Conservation (phyloP, 1,139 yeast genomes). For the Yamadazyma epiphylla region DNA sequence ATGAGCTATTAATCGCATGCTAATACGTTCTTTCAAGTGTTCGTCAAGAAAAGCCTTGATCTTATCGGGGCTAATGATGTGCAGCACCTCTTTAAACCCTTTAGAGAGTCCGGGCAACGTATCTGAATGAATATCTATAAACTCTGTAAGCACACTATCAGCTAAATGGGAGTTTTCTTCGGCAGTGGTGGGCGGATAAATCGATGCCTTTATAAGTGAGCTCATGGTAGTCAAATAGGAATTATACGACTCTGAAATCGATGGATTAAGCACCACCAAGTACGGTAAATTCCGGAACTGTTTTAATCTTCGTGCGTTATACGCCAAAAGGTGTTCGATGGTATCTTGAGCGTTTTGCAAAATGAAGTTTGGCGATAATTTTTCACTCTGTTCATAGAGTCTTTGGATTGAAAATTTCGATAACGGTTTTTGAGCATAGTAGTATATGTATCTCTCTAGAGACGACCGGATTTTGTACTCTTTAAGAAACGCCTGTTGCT, state of each 20-base stretch:
- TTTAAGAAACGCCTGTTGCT: constrained; percentile 31
- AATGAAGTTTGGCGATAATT: constrained; percentile 33
- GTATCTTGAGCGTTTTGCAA: constrained; percentile 41
- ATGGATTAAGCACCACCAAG: constrained; percentile 82
- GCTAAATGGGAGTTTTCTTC: constrained; percentile 52
- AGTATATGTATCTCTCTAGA: constrained; percentile 48
- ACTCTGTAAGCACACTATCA: constrained; percentile 47
- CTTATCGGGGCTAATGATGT: constrained; percentile 44
- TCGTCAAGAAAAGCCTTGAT: constrained; percentile 64
- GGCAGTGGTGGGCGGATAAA: constrained; percentile 37
- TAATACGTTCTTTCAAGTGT: constrained; percentile 81
- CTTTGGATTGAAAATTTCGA: constrained; percentile 47
- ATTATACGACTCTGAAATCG: constrained; percentile 76
- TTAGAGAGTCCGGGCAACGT: constrained; percentile 75
- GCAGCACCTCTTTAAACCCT: constrained; percentile 75
- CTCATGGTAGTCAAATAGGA: constrained; percentile 70
- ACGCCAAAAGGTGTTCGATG: constrained; percentile 38
- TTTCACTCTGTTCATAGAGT: constrained; percentile 37
- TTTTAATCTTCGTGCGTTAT: constrained; percentile 55
- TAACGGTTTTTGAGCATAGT: constrained; percentile 43
- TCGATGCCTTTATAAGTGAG: constrained; percentile 46
- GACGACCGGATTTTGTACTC: constrained; percentile 51
- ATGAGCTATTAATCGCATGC: constrained; percentile 80
- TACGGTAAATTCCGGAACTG: constrained; percentile 76
- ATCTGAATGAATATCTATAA: constrained; percentile 75